Evolutionary conservation across 352 stramenopile species (phyloP), one percentile per base, ranked within the genome.

Genomic region (Globisporangium orthogonon): DNA sequence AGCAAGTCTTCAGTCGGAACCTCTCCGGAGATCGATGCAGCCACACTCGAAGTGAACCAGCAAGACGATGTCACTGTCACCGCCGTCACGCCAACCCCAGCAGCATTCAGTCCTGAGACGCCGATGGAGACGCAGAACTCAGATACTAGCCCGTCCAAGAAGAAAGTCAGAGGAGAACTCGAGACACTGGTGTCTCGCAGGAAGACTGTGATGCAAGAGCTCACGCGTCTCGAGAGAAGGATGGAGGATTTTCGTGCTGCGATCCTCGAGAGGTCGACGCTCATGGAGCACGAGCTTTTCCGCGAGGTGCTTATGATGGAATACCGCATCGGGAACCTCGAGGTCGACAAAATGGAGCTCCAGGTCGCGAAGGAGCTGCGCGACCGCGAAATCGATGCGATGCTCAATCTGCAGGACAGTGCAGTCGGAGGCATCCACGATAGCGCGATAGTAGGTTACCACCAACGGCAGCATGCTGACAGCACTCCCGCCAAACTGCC

Each of bases 261-360:
- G 35, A 86, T 87, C 31, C 62, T 80, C 45, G 70, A 76, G 14
- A 86, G 63, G 41, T 54, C 71, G 18, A 33, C 73, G 3, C 68
- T 83, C 43, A 52, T 60, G 28, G 66, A 64, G 44, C 83, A 84
- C 41, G 74, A 74, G 50, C 56, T 86, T 31, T 63, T 88, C 18
- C 69, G 72, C 0, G 82, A 91, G 29, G 53, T 94, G 13, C 66
- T 92, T 41, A 52, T 89, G 44, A 88, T 90, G 70, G 84, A 94
- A 43, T 91, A 96, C 57, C 88, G 88, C 43, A 85, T 96, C 48
- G 90, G 89, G 6, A 76, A 96, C 45, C 70, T 97, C 13, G 86
- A 97, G 62, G 71, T 95, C 23, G 88, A 97, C 54, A 97, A 97
- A 51, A 91, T 95, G 77, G 77, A 96, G 61, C 71, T 95, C 17